Percentiles rank a stretch among this genome's conserved stretches.
Evolutionary conservation across 805 yeast species (phyloP).

Genomic region (Kodamaea kaohsiungensis): DNA sequence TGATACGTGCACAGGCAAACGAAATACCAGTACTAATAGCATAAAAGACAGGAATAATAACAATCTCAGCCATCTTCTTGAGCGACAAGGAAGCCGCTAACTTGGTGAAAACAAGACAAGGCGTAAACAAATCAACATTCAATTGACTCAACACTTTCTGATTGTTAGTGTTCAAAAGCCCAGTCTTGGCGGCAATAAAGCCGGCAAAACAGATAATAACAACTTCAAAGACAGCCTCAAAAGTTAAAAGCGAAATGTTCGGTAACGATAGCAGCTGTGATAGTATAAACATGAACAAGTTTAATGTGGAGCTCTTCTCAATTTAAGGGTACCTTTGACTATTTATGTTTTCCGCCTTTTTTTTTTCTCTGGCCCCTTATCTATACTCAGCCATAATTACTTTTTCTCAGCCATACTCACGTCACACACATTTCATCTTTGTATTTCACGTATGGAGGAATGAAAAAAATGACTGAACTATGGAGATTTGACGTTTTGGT

Average conservation of each 20-base stretch:
- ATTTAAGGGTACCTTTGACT: neutral
- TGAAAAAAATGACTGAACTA: too few species aligned
- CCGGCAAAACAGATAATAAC: slow-evolving; percentile 86
- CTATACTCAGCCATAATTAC: slow-evolving; percentile 6
- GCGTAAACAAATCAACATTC: slow-evolving; percentile 92
- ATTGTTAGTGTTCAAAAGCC: slow-evolving; percentile 67
- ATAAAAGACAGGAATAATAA: slow-evolving; percentile 81
- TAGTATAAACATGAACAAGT: slow-evolving; percentile 4
- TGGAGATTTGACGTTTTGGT: too few species aligned
- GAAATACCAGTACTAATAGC: slow-evolving; percentile 83
- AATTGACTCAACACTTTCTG: slow-evolving; percentile 75
- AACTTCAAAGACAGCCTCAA: slow-evolving; percentile 90
- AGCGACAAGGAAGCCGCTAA: slow-evolving; percentile 66
- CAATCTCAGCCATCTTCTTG: slow-evolving; percentile 74
- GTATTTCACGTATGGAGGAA: too few species aligned
- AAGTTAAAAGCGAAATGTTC: slow-evolving; percentile 65
- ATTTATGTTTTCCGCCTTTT: slow-evolving; percentile 3
- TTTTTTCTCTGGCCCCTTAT: slow-evolving; percentile 4
- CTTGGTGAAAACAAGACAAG: slow-evolving; percentile 89
- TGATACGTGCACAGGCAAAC: slow-evolving; percentile 56
- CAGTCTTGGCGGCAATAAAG: slow-evolving; percentile 75
- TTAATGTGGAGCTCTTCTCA: neutral
- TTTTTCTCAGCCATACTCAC: slow-evolving; percentile 2
- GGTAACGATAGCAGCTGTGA: slow-evolving; percentile 32
- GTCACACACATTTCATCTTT: neutral